Evolutionary conservation across 2,329 filamentous ascomycete genomes (phyloP).

Genomic region (Cladorrhinum sp.): DNA sequence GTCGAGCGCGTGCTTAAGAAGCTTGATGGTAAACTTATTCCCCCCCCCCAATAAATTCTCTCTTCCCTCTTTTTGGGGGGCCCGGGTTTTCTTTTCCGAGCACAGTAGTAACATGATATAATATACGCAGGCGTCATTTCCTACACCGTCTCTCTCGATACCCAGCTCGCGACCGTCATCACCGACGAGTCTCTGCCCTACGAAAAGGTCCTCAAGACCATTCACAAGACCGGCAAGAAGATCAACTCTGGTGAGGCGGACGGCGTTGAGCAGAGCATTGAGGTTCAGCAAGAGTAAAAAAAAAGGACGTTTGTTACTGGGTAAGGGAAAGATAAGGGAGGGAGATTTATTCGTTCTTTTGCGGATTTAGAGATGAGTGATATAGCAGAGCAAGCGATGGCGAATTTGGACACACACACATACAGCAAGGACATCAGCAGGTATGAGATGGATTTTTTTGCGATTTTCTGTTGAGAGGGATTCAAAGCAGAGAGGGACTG

Average conservation of each 20-base stretch:
- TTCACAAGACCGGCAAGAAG: conserved; percentile 93
- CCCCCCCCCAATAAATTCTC: conserved; percentile 1
- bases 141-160: conserved; percentile 67
- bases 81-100: not conserved
- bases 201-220: conserved; percentile 78
- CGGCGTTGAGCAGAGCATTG: conserved; percentile 45
- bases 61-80: not conserved
- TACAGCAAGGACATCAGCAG: too few species aligned
- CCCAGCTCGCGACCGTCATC: conserved; percentile 75
- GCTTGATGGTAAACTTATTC: conserved; percentile 64
- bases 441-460: too few species aligned
- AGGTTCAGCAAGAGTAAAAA: conserved; percentile 13
- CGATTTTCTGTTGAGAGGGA: too few species aligned
- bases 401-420: too few species aligned
- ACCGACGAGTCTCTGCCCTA: conserved; percentile 69
- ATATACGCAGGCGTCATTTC: conserved; percentile 26
- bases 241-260: conserved; percentile 75
- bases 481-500: too few species aligned
- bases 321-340: too few species aligned
- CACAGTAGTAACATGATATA: not conserved
- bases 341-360: too few species aligned
- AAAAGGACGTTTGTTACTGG: too few species aligned
- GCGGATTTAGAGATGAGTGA: too few species aligned
- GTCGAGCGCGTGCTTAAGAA: conserved; percentile 89
- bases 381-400: too few species aligned